Conservation (phyloP, 805 yeast genomes). For the Komagataella phaffii region DNA sequence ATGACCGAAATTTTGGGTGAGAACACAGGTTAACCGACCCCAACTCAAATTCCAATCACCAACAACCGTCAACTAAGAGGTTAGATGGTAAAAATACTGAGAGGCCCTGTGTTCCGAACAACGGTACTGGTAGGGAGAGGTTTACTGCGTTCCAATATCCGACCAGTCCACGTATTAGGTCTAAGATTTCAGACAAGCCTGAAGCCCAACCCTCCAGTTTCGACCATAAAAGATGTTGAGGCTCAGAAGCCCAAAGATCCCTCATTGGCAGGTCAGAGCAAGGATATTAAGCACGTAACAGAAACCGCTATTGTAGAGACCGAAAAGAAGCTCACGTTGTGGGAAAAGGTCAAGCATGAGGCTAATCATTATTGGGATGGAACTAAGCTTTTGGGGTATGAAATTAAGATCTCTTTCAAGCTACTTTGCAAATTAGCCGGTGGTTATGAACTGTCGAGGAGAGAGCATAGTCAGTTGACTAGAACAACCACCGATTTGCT, state of each 20-base stretch:
- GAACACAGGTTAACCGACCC: neutral
- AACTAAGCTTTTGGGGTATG: slow-evolving; percentile 83
- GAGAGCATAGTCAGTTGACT: slow-evolving; percentile 80
- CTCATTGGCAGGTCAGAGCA: neutral
- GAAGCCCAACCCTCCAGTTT: neutral
- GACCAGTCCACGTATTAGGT: neutral
- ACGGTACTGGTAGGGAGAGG: neutral
- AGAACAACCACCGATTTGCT: slow-evolving; percentile 78
- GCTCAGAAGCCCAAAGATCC: neutral
- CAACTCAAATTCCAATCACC: neutral
- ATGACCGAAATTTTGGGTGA: neutral
- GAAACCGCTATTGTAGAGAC: neutral
- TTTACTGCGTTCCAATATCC: neutral
- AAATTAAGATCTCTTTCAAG: slow-evolving; percentile 72
- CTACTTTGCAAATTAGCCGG: slow-evolving; percentile 67
- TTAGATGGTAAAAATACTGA: neutral
- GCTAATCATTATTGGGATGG: slow-evolving; percentile 90
- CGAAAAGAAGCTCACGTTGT: slow-evolving; percentile 39
- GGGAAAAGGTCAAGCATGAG: slow-evolving; percentile 84
- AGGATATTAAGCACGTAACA: neutral
- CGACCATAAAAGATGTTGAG: neutral
- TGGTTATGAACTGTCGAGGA: slow-evolving; percentile 84
- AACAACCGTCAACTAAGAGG: neutral
- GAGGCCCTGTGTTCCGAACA: neutral
- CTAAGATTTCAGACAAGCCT: neutral